These are phyloP conservation scores for Wickerhamomyces canadensis DNA, from an alignment of 805 yeast species.

Conservation along the genomic window DNA sequence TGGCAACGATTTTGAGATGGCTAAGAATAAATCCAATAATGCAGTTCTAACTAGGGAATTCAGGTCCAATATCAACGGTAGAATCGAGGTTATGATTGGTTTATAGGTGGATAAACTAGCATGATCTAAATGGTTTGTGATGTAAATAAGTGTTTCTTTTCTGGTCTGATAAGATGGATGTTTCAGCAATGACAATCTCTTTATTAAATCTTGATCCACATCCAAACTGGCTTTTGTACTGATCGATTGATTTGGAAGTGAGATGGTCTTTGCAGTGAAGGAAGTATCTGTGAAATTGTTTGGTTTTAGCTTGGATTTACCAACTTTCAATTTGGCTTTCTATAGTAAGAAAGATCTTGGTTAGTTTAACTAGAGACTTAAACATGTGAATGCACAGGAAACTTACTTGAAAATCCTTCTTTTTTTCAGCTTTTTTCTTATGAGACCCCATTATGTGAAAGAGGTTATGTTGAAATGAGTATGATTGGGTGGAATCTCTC, in stretches of 20 bases:
- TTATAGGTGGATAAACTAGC: constrained; percentile 48
- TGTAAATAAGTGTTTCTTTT: constrained; percentile 58
- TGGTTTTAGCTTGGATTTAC: constrained; percentile 69
- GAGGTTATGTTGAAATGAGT: neutral
- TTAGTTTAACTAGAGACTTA: too few species aligned
- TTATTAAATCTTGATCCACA: constrained; percentile 43
- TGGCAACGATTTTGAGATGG: constrained; percentile 43
- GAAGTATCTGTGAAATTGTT: constrained; percentile 82
- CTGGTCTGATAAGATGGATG: constrained; percentile 71
- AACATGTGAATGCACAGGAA: too few species aligned
- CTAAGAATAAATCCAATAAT: constrained; percentile 40
- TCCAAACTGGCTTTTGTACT: constrained; percentile 12
- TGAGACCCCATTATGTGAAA: constrained; percentile 38
- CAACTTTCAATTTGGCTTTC: constrained; percentile 81
- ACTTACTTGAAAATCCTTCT: constrained; percentile 57
- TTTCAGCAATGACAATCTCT: constrained; percentile 61
- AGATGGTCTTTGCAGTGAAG: constrained; percentile 59
- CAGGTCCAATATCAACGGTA: constrained; percentile 56
- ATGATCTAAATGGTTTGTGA: constrained; percentile 47
- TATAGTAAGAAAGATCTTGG: constrained; percentile 8
- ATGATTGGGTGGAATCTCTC: neutral
- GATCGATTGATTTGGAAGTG: constrained; percentile 34
- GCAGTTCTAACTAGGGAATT: constrained; percentile 60
- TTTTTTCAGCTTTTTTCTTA: constrained; percentile 57
- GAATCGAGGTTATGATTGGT: constrained; percentile 48